Conservation (phyloP, 192 early-diverging fungal species). For the Geranomyces michiganensis region DNA sequence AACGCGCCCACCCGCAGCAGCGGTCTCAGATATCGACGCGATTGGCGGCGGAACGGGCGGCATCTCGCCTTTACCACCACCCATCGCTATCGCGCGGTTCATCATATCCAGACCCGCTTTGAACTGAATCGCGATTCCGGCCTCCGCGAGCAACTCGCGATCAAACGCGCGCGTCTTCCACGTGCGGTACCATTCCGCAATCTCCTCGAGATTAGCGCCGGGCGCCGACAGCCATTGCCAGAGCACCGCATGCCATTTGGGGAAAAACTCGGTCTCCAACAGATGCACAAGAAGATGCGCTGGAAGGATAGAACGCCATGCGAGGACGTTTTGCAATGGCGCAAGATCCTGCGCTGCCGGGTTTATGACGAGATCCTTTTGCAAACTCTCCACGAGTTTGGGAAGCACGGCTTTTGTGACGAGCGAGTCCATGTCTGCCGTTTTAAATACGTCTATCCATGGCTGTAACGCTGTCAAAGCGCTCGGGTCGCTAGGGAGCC, state of each 20-base stretch:
- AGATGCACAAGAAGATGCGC: constrained; percentile 58
- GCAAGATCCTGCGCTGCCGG: constrained; percentile 71
- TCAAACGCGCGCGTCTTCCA: constrained; percentile 64
- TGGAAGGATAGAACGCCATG: constrained; percentile 63
- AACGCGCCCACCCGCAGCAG: constrained; percentile 30
- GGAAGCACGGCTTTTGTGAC: constrained; percentile 68
- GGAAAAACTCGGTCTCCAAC: constrained; percentile 78
- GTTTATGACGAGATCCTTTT: constrained; percentile 69
- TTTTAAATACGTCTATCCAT: constrained; percentile 69
- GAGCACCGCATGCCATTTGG: constrained; percentile 73
- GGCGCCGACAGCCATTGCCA: constrained; percentile 69
- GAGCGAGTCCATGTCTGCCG: constrained; percentile 62
- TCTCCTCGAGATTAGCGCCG: constrained; percentile 59
- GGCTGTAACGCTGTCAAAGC: constrained; percentile 51
- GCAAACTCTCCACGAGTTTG: constrained; percentile 64
- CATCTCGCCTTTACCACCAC: constrained; percentile 34
- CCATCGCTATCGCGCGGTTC: constrained; percentile 44
- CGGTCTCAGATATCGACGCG: constrained; percentile 21
- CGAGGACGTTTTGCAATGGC: constrained; percentile 63
- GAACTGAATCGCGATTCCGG: constrained; percentile 60
- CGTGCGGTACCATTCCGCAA: constrained; percentile 68
- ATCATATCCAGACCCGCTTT: constrained; percentile 74
- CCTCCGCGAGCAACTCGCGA: constrained; percentile 43
- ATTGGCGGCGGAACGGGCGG: constrained; percentile 37
- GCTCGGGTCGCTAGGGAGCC: constrained; percentile 63